A percentile compares a stretch with the other conserved stretches of the same genome.
These are phyloP conservation scores for Aquilaria malaccensis DNA, from an alignment of 345 rosid species.

Conservation along the genomic window DNA sequence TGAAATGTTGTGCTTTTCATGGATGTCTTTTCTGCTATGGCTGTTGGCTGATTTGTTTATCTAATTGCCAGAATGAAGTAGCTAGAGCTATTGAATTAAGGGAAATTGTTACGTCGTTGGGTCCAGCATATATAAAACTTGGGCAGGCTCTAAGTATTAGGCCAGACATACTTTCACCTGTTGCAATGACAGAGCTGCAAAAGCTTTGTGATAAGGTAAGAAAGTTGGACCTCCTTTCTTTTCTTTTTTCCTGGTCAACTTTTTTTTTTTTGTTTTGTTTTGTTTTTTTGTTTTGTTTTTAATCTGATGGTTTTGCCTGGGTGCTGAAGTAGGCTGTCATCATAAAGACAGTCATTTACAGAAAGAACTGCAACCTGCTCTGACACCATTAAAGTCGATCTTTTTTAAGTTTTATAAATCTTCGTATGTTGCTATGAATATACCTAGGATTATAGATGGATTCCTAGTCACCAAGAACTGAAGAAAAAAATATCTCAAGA, in stretches of 20 bases:
- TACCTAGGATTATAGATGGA: no score
- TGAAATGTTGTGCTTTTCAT: not conserved
- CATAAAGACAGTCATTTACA: no score
- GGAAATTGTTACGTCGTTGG: constrained; percentile 96
- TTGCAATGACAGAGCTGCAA: constrained; percentile 90
- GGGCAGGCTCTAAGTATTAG: constrained; percentile 99
- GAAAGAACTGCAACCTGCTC: no score
- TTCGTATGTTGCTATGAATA: no score
- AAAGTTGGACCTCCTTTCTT: constrained; percentile 4
- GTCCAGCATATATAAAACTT: constrained; percentile 96
- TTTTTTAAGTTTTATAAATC: no score
- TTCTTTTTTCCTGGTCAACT: not conserved
- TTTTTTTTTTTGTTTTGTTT: not conserved
- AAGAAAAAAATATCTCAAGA: no score
- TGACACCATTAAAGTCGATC: no score
- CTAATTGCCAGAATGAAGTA: constrained; percentile 76
- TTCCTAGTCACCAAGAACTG: no score
- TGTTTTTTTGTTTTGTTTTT: not conserved
- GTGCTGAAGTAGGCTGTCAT: not conserved
- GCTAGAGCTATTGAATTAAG: constrained; percentile 92
- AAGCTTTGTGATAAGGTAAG: constrained; percentile 96
- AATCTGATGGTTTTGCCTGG: not conserved
- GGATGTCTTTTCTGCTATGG: not conserved
- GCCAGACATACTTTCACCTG: constrained; percentile 92
- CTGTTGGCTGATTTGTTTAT: constrained; percentile 7